These are phyloP conservation scores for Trametes meyenii DNA, from an alignment of 768 basidiomycete genomes.

Conservation along the genomic window DNA sequence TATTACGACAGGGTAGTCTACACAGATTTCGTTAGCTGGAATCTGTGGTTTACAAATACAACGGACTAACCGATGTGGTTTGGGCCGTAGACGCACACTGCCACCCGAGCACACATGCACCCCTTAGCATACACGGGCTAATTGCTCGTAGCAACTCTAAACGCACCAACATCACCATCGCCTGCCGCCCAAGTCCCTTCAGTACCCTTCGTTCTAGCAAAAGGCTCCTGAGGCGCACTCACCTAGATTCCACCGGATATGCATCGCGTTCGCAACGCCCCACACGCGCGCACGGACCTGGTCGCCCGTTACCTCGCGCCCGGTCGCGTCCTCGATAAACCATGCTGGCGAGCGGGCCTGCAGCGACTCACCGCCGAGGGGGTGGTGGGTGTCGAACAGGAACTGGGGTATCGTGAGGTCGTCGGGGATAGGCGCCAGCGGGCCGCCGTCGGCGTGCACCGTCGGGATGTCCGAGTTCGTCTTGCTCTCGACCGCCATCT, in stretches of 20 bases:
- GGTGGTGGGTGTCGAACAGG: slow-evolving; percentile 49
- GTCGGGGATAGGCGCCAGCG: slow-evolving; percentile 48
- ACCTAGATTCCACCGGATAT: slow-evolving; percentile 48
- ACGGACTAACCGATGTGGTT: slow-evolving; percentile 54
- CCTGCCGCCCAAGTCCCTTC: slow-evolving; percentile 32
- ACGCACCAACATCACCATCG: slow-evolving; percentile 55
- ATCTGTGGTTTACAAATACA: neutral
- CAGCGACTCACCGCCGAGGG: slow-evolving; percentile 37
- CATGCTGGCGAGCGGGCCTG: slow-evolving; percentile 37
- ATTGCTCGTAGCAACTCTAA: too few relatives aligned
- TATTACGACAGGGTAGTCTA: slow-evolving; percentile 31
- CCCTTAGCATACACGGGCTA: too few relatives aligned
- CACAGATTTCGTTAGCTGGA: neutral
- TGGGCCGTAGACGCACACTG: slow-evolving; percentile 66
- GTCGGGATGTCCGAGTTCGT: slow-evolving; percentile 16
- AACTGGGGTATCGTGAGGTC: slow-evolving; percentile 57
- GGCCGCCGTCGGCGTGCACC: slow-evolving; percentile 16
- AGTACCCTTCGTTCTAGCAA: neutral
- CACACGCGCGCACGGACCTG: slow-evolving; percentile 53
- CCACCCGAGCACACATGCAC: neutral
- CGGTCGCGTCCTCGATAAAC: slow-evolving; percentile 55
- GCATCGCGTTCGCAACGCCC: slow-evolving; percentile 51
- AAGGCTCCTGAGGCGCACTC: slow-evolving; percentile 18
- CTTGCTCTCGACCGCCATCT: slow-evolving; percentile 1
- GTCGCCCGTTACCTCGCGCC: slow-evolving; percentile 39